phyloP scores from a whole-genome alignment of 441 rosid species.

The Mallotus japonicus region DNA sequence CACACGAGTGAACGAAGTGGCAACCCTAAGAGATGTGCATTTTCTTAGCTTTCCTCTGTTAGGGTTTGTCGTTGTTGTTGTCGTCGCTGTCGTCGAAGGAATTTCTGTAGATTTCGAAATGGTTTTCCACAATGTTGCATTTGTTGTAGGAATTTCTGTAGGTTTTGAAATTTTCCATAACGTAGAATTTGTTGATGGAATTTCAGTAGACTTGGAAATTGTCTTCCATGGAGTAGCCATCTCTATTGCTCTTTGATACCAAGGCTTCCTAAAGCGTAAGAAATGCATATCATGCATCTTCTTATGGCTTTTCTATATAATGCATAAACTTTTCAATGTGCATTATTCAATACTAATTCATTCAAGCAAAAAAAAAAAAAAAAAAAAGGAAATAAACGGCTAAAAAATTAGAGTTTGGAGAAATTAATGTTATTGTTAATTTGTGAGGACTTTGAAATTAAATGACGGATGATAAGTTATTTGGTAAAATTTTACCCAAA shows the following conservation, averaged over 20 bases:
- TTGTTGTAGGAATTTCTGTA: conserved; percentile 28
- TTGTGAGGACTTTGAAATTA: no score
- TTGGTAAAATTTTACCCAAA: no score
- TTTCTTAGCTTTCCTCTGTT: conserved; percentile 52
- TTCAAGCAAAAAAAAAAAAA: not conserved
- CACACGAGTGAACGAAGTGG: conserved; percentile 76
- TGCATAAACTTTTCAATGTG: conserved; percentile 1
- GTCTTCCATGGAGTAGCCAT: conserved; percentile 59
- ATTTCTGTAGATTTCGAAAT: conserved; percentile 34
- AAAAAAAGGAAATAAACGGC: not conserved
- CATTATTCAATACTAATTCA: not conserved
- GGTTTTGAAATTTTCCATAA: conserved; percentile 49
- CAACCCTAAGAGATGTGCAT: conserved; percentile 70
- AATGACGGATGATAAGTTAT: no score
- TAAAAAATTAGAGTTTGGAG: not conserved
- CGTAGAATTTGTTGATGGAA: conserved; percentile 25
- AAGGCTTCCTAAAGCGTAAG: conserved; percentile 61
- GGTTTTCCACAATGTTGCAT: conserved; percentile 38
- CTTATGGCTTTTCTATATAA: not conserved
- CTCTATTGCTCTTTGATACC: conserved; percentile 92
- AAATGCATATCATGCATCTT: conserved; percentile 28
- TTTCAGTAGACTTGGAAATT: conserved; percentile 33
- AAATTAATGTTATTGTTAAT: not conserved
- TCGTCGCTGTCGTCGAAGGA: not conserved
- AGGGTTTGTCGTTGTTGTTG: conserved; percentile 9